Conservation (phyloP, 208 protist genomes). For the Wallacemonas sp. region DNA sequence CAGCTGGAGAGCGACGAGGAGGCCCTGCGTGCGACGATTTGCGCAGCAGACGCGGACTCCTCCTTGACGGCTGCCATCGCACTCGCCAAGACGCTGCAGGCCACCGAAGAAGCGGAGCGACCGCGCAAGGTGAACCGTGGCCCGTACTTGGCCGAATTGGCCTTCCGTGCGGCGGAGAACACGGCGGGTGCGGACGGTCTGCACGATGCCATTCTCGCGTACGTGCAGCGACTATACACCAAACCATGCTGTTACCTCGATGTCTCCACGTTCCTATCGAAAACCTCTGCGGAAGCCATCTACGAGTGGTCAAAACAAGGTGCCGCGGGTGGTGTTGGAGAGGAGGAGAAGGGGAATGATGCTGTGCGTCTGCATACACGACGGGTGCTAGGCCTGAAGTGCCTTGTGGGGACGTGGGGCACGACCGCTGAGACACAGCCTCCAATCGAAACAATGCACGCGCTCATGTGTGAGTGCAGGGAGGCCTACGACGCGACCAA, state of each 20-base stretch:
- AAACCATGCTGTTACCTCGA: constrained; percentile 84
- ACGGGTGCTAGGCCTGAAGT: constrained; percentile 71
- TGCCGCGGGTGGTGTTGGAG: no score
- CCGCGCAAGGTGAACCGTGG: constrained; percentile 56
- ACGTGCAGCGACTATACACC: constrained; percentile 72
- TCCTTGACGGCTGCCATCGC: constrained; percentile 49
- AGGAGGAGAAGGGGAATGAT: constrained; percentile 4
- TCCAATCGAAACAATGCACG: constrained; percentile 23
- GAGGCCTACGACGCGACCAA: constrained; percentile 43
- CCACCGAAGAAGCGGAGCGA: constrained; percentile 22
- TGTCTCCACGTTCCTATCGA: constrained; percentile 76
- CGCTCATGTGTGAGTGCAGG: constrained; percentile 46
- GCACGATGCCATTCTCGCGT: constrained; percentile 44
- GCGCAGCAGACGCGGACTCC: constrained; percentile 36
- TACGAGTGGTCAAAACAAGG: constrained; percentile 47
- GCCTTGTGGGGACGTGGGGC: constrained; percentile 69
- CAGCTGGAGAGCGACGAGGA: constrained; percentile 32
- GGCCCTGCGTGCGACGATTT: constrained; percentile 32
- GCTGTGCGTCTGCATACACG: constrained; percentile 42
- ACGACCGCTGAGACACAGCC: constrained; percentile 29
- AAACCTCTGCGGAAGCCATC: constrained; percentile 40
- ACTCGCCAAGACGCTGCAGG: constrained; percentile 43
- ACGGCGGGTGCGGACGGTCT: constrained; percentile 18
- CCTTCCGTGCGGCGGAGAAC: constrained; percentile 31
- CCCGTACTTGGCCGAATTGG: constrained; percentile 77